Evolutionary conservation across 805 yeast species (phyloP), one percentile per base, ranked within the genome.

Genomic region (Saccharomycopsis lassenensis): DNA sequence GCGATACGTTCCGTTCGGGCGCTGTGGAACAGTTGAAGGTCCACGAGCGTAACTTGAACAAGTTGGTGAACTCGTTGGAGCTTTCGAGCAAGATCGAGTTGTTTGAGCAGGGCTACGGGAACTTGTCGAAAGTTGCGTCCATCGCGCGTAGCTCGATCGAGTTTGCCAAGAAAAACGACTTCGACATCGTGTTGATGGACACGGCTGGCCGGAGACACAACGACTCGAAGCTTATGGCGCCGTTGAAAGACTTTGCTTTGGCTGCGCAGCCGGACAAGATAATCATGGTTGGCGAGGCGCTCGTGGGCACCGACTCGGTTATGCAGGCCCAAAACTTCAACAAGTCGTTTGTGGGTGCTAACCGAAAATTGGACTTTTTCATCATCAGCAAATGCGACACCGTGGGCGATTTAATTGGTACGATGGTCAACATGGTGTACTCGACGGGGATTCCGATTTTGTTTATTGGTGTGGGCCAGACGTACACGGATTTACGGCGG

Each of bases 141-240:
- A 85, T 89, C 40, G 97, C 97, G 17, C 82, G 76, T 41, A 83
- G 80, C 58, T 95, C 97, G 0, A 83, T 89, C 28, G 76, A 79
- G 44, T 71, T 73, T 52, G 98, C 93, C 1, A 62, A 66, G 23
- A 71, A 70, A 39, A 65, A 82, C 32, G 59, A 65, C 4, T 89
- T 71, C 52, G 96, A 89, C 54, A 77, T 91, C 21, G 93, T 89
- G 4, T 64, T 89, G 45, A 82, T 89, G 67, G 98, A 89, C 57
- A 89, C 98, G 3, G 98, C 98, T 0, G 98, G 98, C 29, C 73
- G 98, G 62, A 76, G 97, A 38, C 98, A 91, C 53, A 85, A 89
- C 47, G 96, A 91, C 55, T 80, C 91, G 12, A 77, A 89, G 40
- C 66, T 89, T 44, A 89, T 89, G 98, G 89, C 95, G 0, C 95